These are phyloP conservation scores for Candida sp. DNA, from an alignment of 1,139 yeast genomes.

Conservation along the genomic window DNA sequence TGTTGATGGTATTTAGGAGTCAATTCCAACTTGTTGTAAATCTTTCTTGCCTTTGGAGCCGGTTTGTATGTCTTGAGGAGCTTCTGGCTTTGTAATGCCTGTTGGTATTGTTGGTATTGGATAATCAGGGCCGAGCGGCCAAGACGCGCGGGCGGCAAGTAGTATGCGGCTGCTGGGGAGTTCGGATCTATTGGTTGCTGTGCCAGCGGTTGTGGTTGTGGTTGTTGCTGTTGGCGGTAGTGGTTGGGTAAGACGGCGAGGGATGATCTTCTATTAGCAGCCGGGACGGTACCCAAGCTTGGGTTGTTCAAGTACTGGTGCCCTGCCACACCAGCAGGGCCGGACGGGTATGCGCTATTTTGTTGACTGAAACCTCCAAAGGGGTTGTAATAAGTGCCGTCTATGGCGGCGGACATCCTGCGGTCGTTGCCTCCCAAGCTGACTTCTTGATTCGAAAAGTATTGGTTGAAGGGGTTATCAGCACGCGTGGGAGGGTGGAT, in stretches of 20 bases:
- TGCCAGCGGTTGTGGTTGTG: constrained; percentile 8
- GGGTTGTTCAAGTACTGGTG: constrained; percentile 8
- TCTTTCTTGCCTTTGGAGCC: constrained; percentile 41
- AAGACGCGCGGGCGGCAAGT: constrained; percentile 17
- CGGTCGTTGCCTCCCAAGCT: constrained; percentile 34
- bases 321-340: constrained; percentile 10
- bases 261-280: constrained; percentile 35
- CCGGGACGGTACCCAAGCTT: constrained; percentile 4
- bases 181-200: constrained; percentile 9
- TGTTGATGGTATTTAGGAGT: constrained; percentile 64
- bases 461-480: constrained; percentile 52
- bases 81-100: constrained; percentile 30
- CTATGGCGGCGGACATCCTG: constrained; percentile 50
- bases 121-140: constrained; percentile 41
- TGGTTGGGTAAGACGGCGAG: constrained; percentile 33
- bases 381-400: constrained; percentile 23
- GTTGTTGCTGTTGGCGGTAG: constrained; percentile 19
- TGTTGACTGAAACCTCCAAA: constrained; percentile 10
- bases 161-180: constrained; percentile 11
- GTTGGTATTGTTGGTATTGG: constrained; percentile 44
- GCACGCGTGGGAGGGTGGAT: constrained; percentile 53
- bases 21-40: constrained; percentile 55
- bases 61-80: constrained; percentile 27
- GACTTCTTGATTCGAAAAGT: constrained; percentile 47
- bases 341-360: constrained; percentile 13